Percentiles rank a stretch among this genome's conserved stretches.
Evolutionary conservation across 139 green algal genomes (phyloP).

Genomic region (Penium margaritaceum): DNA sequence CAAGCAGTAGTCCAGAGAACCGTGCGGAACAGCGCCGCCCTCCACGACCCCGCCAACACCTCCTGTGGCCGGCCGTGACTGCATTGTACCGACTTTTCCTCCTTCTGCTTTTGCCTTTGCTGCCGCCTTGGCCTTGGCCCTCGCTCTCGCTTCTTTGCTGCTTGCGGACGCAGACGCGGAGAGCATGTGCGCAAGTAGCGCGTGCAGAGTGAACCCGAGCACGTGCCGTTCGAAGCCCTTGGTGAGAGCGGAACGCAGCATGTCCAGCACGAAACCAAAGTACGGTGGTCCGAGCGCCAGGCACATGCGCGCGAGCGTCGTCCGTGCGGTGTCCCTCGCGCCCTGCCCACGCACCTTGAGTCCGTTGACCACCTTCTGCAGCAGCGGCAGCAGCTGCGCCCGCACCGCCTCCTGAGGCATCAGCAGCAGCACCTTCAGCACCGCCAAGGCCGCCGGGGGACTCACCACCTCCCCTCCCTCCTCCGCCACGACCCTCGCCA

Average conservation of each 20-base stretch:
- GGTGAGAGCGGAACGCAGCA: conserved; percentile 56
- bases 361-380: conserved; percentile 26
- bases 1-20: conserved; percentile 32
- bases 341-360: conserved; percentile 48
- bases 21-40: not conserved
- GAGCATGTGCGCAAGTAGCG: conserved; percentile 51
- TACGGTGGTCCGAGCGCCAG: conserved; percentile 61
- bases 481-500: conserved; percentile 1
- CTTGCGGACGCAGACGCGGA: too few species aligned
- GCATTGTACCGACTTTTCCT: too few species aligned
- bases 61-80: too few species aligned
- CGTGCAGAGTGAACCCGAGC: conserved; percentile 76
- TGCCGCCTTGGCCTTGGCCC: too few species aligned
- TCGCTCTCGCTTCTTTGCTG: too few species aligned
- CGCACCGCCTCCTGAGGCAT: conserved; percentile 6
- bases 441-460: conserved; percentile 15
- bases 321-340: conserved; percentile 65
- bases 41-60: too few species aligned
- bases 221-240: conserved; percentile 77
- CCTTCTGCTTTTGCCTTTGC: too few species aligned
- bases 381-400: conserved; percentile 16
- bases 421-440: conserved; percentile 26
- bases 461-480: conserved; percentile 8
- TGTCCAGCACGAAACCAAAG: conserved; percentile 23
- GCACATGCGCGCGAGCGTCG: conserved; percentile 64